Conservation (phyloP, 148 eudicot genomes). For the Drosera capensis region DNA sequence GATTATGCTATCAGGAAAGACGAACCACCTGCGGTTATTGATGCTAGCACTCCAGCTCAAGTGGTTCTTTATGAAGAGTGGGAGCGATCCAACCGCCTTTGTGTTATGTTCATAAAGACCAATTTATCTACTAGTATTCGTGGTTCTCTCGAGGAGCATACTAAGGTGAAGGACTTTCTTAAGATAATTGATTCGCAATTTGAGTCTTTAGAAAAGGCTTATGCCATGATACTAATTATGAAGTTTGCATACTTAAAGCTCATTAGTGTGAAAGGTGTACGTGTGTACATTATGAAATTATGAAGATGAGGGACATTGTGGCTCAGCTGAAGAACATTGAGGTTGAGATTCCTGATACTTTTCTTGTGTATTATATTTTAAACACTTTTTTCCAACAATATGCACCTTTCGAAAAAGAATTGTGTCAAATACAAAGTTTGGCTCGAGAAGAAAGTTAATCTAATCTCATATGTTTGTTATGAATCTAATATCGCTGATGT, state of each 20-base stretch:
- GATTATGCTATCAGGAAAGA: not conserved
- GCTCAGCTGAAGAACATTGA: slow-evolving; percentile 1
- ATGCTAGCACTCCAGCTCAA: too few species aligned
- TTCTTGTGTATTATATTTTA: not conserved
- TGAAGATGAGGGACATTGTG: not conserved
- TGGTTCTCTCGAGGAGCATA: not conserved
- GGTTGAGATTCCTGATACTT: not conserved
- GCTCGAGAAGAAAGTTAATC: too few species aligned
- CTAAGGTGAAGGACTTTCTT: not conserved
- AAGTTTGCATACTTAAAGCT: not conserved
- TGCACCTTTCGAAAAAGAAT: too few species aligned
- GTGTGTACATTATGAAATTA: not conserved
- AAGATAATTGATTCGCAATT: too few species aligned
- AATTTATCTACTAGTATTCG: not conserved
- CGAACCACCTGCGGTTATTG: too few species aligned
- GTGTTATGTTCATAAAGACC: not conserved
- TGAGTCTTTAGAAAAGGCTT: not conserved
- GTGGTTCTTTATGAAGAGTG: too few species aligned
- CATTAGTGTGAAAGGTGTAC: not conserved
- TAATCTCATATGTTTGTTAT: too few species aligned
- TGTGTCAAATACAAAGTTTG: too few species aligned
- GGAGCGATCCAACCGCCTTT: too few species aligned
- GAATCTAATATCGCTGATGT: too few species aligned
- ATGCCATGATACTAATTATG: not conserved
- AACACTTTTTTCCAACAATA: too few species aligned